phyloP scores from a whole-genome alignment of 2,329 filamentous ascomycete species.

The Fusarium sp. region DNA sequence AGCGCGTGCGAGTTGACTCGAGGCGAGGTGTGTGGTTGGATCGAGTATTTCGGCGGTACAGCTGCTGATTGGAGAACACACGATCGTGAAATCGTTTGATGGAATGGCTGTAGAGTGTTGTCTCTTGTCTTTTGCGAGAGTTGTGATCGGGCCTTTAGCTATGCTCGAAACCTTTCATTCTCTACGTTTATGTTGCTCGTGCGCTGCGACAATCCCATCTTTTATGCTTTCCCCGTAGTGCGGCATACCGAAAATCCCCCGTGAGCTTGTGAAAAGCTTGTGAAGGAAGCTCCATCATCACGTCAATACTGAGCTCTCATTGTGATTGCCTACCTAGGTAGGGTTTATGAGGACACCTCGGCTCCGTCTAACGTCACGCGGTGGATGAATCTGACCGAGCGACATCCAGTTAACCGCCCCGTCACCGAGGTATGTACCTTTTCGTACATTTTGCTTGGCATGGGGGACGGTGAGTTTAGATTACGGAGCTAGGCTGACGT shows the following conservation, averaged over 20 bases:
- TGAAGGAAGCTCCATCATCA: slow-evolving; percentile 30
- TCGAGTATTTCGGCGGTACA: slow-evolving; percentile 12
- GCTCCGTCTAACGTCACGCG: slow-evolving; percentile 39
- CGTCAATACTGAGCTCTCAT: slow-evolving; percentile 29
- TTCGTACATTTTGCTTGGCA: slow-evolving; percentile 37
- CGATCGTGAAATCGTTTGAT: slow-evolving; percentile 16
- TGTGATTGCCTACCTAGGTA: slow-evolving; percentile 27
- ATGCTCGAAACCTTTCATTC: slow-evolving; percentile 21
- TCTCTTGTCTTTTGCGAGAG: background rate
- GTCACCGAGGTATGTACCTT: slow-evolving; percentile 38
- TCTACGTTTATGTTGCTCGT: slow-evolving; percentile 10
- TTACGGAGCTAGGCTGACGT: slow-evolving; percentile 36
- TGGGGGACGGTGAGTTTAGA: slow-evolving; percentile 16
- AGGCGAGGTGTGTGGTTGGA: slow-evolving; percentile 5
- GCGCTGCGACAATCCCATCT: slow-evolving; percentile 27
- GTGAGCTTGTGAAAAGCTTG: slow-evolving; percentile 44
- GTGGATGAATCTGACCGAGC: slow-evolving; percentile 34
- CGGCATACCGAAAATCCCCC: slow-evolving; percentile 36
- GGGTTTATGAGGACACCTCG: slow-evolving; percentile 27
- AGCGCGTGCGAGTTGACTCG: slow-evolving; percentile 1
- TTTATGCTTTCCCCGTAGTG: slow-evolving; percentile 35
- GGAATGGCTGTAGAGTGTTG: slow-evolving; percentile 17
- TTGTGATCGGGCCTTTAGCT: slow-evolving; percentile 20
- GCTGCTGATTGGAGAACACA: slow-evolving; percentile 5
- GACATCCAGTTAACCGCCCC: slow-evolving; percentile 8